Evolutionary conservation across 805 yeast species (phyloP), one percentile per base, ranked within the genome.

Genomic region (Tetrapisispora pingtungensis): DNA sequence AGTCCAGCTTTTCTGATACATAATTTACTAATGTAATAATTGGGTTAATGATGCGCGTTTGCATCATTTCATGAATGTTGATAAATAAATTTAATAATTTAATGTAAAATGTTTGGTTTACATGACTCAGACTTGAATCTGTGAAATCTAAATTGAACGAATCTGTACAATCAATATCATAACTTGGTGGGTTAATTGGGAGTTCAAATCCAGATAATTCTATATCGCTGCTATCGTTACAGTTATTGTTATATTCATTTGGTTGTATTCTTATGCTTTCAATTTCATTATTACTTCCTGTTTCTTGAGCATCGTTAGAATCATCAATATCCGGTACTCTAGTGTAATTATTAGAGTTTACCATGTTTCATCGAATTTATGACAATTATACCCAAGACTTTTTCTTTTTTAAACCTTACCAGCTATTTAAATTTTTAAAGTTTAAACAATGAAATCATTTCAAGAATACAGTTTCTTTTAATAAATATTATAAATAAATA

Each of bases 1-100:
- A 61, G 52, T 87, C 95, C 41, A 76, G 62, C 40, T 71, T 69
- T 36, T 64, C 57, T 44, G 57, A 51, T 1, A 32, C 2, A 10
- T 30, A n/a, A 7, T 18, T 14, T 15, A 24, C 37, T 10, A 48
- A 27, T 31, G 67, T 49, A 24, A 40, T 57, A 4, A 72, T 63
- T 1, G 76, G 74, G 13, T 52, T 39, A 2, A 65, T 52, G 8
- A 73, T 34, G 13, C 54, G 55, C 2, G 54, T 45, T 32, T 49
- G 19, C 6, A 50, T 10, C 1, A 40, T 39, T 13, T 37, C 35
- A 18, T 42, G 17, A 19, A 34, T 6, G 2, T 10, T 27, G 4
- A 7, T 6, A n/a, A 15, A 7, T 33, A 41, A 18, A n/a, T 27
- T 17, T 17, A 26, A 13, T 7, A 34, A 1, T 18, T 24, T 40